Conservation (phyloP, 2,329 filamentous ascomycete genomes). For the Arthrobotrys megalospora region DNA sequence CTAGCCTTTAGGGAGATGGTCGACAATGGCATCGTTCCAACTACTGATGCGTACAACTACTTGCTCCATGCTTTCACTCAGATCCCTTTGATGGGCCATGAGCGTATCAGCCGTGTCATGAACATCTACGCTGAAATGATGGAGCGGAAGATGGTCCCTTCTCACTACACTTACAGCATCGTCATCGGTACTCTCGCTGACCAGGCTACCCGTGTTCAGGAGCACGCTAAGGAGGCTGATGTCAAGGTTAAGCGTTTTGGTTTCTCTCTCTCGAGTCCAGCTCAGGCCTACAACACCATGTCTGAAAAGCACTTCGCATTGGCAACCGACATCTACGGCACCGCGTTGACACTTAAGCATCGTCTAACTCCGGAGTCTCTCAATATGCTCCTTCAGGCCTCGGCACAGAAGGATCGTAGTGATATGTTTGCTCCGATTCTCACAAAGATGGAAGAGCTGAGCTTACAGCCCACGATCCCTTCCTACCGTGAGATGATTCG, state of each 20-base stretch:
- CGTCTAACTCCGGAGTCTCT: slow-evolving; percentile 80
- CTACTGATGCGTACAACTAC: slow-evolving; percentile 90
- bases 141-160: slow-evolving; percentile 82
- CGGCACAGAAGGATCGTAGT: slow-evolving; percentile 83
- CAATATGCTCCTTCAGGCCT: slow-evolving; percentile 86
- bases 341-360: slow-evolving; percentile 69
- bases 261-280: slow-evolving; percentile 74
- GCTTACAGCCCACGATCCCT: slow-evolving; percentile 80
- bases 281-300: slow-evolving; percentile 87
- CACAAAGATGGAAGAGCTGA: slow-evolving; percentile 87
- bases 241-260: slow-evolving; percentile 87
- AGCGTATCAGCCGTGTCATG: slow-evolving; percentile 89
- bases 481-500: slow-evolving; percentile 95
- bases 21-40: slow-evolving; percentile 83
- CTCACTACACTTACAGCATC: slow-evolving; percentile 88
- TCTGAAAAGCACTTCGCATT: slow-evolving; percentile 69
- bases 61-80: slow-evolving; percentile 87
- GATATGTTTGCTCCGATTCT: slow-evolving; percentile 92
- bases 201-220: slow-evolving; percentile 83
- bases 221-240: slow-evolving; percentile 80
- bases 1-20: slow-evolving; percentile 92
- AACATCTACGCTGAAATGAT: slow-evolving; percentile 99
- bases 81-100: slow-evolving; percentile 82
- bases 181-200: slow-evolving; percentile 85
- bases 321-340: slow-evolving; percentile 56